Evolutionary conservation across 352 stramenopile species (phyloP).

Genomic region (Phytophthora litchii): DNA sequence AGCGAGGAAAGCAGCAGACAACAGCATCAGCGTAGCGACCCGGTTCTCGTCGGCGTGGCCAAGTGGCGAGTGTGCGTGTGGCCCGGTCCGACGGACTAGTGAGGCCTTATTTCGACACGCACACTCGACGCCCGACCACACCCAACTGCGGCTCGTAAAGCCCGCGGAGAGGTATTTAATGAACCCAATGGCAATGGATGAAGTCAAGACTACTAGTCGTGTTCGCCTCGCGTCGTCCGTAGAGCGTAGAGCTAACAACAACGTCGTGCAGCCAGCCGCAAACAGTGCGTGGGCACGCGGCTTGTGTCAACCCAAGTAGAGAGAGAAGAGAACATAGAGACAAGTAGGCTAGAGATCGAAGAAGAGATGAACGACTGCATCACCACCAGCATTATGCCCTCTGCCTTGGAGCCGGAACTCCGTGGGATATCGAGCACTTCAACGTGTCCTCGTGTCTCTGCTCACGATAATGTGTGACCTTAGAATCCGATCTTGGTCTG

Average conservation of each 20-base stretch:
- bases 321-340: conserved; percentile 16
- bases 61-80: conserved; percentile 8
- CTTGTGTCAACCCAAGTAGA: conserved; percentile 20
- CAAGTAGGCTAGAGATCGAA: conserved; percentile 22
- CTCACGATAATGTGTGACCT: not conserved
- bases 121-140: conserved; percentile 5
- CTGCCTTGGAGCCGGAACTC: conserved; percentile 18
- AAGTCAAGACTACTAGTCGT: conserved; percentile 41
- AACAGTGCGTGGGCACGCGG: not conserved
- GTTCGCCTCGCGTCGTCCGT: conserved; percentile 30
- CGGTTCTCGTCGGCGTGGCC: conserved; percentile 31
- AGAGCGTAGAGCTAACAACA: conserved; percentile 21
- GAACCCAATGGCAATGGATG: conserved; percentile 38
- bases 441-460: conserved; percentile 19
- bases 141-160: conserved; percentile 23
- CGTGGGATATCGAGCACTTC: conserved; percentile 10
- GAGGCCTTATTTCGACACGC: conserved; percentile 2
- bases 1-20: conserved; percentile 20
- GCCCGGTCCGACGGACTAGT: conserved; percentile 4
- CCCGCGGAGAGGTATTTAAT: conserved; percentile 48
- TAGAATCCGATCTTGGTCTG: conserved; percentile 18
- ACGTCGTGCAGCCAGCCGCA: conserved; percentile 3
- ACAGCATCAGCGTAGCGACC: conserved; percentile 32
- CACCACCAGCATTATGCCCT: conserved; percentile 12
- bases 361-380: conserved; percentile 22